These are phyloP conservation scores for Pseudomonodictys pantanalensis DNA, from an alignment of 495 filamentous ascomycete genomes.

Conservation along the genomic window DNA sequence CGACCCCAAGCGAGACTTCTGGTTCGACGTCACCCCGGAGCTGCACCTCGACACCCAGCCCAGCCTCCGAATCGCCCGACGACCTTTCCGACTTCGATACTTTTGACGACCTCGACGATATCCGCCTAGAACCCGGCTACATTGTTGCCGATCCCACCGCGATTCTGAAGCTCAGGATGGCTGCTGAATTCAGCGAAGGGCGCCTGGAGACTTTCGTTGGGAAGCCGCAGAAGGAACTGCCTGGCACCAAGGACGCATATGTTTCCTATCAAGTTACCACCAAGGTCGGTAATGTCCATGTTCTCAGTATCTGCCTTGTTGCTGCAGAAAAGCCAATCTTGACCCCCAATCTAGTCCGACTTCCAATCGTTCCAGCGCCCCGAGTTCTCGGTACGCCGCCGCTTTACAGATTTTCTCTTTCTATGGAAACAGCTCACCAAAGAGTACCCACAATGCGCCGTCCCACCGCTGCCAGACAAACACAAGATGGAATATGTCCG, in stretches of 20 bases:
- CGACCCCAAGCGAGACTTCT: constrained; percentile 5
- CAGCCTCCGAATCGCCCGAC: background rate
- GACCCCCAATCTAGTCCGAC: constrained; percentile 66
- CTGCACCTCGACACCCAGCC: constrained; percentile 5
- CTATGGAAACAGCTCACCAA: constrained; percentile 83
- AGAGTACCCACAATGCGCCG: constrained; percentile 87
- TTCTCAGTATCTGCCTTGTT: background rate
- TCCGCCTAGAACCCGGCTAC: background rate
- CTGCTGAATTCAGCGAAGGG: constrained; percentile 52
- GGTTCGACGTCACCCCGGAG: constrained; percentile 6
- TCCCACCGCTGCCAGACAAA: constrained; percentile 94
- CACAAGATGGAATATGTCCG: constrained; percentile 98
- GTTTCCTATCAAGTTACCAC: constrained; percentile 94
- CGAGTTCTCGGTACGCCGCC: constrained; percentile 71
- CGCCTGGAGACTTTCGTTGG: constrained; percentile 79
- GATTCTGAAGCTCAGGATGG: background rate
- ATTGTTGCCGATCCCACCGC: background rate
- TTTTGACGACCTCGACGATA: constrained; percentile 4
- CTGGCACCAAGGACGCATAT: constrained; percentile 96
- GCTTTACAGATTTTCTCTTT: constrained; percentile 97
- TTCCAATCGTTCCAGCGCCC: constrained; percentile 87
- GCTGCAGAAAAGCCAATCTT: background rate
- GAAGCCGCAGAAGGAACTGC: constrained; percentile 83
- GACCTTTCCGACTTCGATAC: constrained; percentile 1
- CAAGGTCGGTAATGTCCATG: constrained; percentile 60